Evolutionary conservation across 179 eudicot species (phyloP).

Genomic region (Sideroxylon spinosum): DNA sequence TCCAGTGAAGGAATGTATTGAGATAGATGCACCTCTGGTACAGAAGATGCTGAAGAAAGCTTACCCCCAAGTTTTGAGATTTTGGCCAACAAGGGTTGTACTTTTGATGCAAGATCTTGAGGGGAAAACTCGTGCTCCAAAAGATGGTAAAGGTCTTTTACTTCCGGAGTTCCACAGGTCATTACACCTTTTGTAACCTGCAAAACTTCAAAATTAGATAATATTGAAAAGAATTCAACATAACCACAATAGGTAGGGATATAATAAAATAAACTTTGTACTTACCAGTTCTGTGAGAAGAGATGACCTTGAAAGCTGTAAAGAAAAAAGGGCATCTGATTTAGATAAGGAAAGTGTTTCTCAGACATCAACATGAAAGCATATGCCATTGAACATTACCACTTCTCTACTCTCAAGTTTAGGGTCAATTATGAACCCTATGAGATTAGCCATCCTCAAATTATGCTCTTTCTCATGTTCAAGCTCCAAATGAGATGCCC

Average conservation of each 20-base stretch:
- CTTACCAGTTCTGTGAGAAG: slow-evolving; percentile 81
- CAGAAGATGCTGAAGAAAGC: slow-evolving; percentile 78
- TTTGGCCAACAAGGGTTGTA: slow-evolving; percentile 63
- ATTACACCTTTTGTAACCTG: slow-evolving; percentile 82
- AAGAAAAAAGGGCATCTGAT: slow-evolving; percentile 16
- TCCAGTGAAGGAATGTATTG: slow-evolving; percentile 68
- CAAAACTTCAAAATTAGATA: slow-evolving; percentile 8
- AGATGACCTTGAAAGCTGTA: slow-evolving; percentile 77
- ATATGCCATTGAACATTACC: slow-evolving; percentile 39
- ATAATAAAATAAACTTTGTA: background rate
- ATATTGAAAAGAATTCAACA: background rate
- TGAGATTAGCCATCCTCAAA: slow-evolving; percentile 71
- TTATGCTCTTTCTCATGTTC: slow-evolving; percentile 79
- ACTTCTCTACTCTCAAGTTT: slow-evolving; percentile 74
- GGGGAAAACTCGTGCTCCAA: slow-evolving; percentile 76
- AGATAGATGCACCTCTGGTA: slow-evolving; percentile 79
- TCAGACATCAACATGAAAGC: background rate
- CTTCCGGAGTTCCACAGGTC: slow-evolving; percentile 86
- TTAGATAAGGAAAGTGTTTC: slow-evolving; percentile 5
- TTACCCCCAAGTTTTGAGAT: slow-evolving; percentile 80
- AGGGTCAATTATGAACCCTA: slow-evolving; percentile 76
- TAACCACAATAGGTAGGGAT: background rate
- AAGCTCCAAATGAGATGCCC: slow-evolving; percentile 81
- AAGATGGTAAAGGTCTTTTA: slow-evolving; percentile 76
- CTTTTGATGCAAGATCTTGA: slow-evolving; percentile 61